phyloP scores from a whole-genome alignment of 345 rosid genomes.

The Boechera stricta region DNA sequence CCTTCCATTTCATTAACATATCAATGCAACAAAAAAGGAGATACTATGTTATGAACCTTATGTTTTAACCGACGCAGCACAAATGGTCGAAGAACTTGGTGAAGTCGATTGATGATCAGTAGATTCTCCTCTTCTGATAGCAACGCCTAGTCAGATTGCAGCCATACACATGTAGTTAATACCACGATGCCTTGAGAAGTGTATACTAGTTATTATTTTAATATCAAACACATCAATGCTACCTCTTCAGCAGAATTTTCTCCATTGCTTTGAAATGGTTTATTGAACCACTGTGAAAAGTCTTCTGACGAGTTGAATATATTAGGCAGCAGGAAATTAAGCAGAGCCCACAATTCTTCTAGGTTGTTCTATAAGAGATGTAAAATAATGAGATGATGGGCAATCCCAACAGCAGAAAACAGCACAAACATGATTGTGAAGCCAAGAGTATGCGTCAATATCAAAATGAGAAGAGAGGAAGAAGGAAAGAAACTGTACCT shows the following conservation, averaged over 20 bases:
- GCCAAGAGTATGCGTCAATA: neutral
- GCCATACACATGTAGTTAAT: conserved; percentile 4
- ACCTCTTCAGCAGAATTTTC: conserved; percentile 89
- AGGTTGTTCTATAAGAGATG: conserved; percentile 71
- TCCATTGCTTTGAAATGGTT: conserved; percentile 88
- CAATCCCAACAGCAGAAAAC: conserved; percentile 22
- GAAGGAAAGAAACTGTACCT: conserved; percentile 51
- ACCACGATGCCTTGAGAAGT: conserved; percentile 25
- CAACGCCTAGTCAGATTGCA: conserved; percentile 62
- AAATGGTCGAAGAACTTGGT: conserved; percentile 97
- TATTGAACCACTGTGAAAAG: conserved; percentile 98
- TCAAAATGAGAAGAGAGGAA: conserved; percentile 5
- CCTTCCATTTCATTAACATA: neutral
- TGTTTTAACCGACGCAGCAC: conserved; percentile 92
- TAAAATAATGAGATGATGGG: conserved; percentile 21
- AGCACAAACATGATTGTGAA: conserved; percentile 6
- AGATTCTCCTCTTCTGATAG: conserved; percentile 96
- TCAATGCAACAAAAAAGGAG: conserved; percentile 11
- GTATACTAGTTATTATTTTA: conserved; percentile 11
- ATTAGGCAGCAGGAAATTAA: conserved; percentile 89
- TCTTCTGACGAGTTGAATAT: conserved; percentile 95
- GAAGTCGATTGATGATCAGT: conserved; percentile 88
- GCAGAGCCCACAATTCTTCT: conserved; percentile 92
- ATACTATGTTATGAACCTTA: conserved; percentile 66
- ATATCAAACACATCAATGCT: conserved; percentile 35